These are phyloP conservation scores for Lentinula sp. DNA, from an alignment of 768 basidiomycete genomes.

Conservation along the genomic window DNA sequence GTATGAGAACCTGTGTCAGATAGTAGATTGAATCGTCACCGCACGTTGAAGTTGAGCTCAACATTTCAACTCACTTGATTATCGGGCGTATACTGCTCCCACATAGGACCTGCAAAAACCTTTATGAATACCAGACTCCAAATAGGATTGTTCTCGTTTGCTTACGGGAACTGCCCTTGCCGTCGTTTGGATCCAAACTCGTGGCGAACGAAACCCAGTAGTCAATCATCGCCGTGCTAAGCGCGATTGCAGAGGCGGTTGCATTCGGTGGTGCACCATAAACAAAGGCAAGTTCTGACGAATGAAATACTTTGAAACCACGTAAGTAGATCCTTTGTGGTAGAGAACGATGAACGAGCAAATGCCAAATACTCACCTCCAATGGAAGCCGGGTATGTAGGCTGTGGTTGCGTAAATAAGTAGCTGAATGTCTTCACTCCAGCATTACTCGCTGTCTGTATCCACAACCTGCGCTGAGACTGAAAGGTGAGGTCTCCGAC, in stretches of 20 bases:
- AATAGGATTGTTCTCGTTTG: neutral
- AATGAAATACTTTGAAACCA: conserved; percentile 20
- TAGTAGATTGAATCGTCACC: neutral
- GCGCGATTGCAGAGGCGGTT: conserved; percentile 12
- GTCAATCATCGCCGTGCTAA: conserved; percentile 32
- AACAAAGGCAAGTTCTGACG: conserved; percentile 24
- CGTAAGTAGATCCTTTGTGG: neutral
- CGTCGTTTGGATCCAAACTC: conserved; percentile 38
- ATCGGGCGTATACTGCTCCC: conserved; percentile 23
- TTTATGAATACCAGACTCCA: neutral
- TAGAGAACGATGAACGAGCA: neutral
- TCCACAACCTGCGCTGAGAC: conserved; percentile 7
- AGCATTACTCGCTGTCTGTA: conserved; percentile 2
- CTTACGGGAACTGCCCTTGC: conserved; percentile 26
- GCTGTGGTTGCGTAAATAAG: conserved; percentile 14
- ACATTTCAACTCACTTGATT: conserved; percentile 15
- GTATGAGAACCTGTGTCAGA: conserved; percentile 21
- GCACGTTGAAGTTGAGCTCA: neutral
- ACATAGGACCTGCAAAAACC: conserved; percentile 17
- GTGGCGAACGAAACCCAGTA: conserved; percentile 43
- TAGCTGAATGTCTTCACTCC: conserved; percentile 2
- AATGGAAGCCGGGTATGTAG: conserved; percentile 1
- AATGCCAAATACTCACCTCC: conserved; percentile 9
- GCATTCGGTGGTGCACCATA: conserved; percentile 17
- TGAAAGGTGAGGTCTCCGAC: conserved; percentile 23